phyloP scores from a whole-genome alignment of 805 yeast species.

The Myxozyma melibiosi region DNA sequence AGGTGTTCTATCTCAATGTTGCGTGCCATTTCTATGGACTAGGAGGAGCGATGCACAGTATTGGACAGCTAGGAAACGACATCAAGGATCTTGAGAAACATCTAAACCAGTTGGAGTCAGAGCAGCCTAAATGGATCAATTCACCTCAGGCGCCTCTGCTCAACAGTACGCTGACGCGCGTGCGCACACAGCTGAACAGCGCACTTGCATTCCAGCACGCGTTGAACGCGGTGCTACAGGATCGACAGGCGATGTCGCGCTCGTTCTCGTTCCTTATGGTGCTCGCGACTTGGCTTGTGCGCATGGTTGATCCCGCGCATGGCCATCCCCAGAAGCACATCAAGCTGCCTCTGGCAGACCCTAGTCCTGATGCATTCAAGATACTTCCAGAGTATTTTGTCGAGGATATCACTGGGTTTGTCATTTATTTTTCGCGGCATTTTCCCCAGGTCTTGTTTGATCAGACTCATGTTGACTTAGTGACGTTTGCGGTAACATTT shows the following conservation, averaged over 20 bases:
- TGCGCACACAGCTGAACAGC: slow-evolving; percentile 48
- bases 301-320: slow-evolving; percentile 73
- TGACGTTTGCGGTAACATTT: slow-evolving; percentile 72
- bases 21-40: slow-evolving; percentile 86
- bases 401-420: slow-evolving; percentile 77
- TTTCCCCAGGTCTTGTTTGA: slow-evolving; percentile 57
- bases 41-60: slow-evolving; percentile 69
- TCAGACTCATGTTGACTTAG: slow-evolving; percentile 45
- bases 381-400: slow-evolving; percentile 82
- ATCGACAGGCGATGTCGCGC: slow-evolving; percentile 60
- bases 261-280: slow-evolving; percentile 79
- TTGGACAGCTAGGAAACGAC: slow-evolving; percentile 56
- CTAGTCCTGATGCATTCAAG: slow-evolving; percentile 71
- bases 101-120: slow-evolving; percentile 51
- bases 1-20: slow-evolving; percentile 77
- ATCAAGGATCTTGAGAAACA: slow-evolving; percentile 54
- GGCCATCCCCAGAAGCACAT: slow-evolving; percentile 57
- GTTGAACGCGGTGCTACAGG: slow-evolving; percentile 62
- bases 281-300: slow-evolving; percentile 67
- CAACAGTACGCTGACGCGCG: slow-evolving; percentile 46
- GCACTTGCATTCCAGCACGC: slow-evolving; percentile 56
- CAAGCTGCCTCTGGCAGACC: slow-evolving; percentile 55
- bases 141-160: slow-evolving; percentile 35
- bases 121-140: slow-evolving; percentile 40
- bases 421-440: slow-evolving; percentile 60